phyloP scores from a whole-genome alignment of 345 rosid species.

The Pistacia atlantica region DNA sequence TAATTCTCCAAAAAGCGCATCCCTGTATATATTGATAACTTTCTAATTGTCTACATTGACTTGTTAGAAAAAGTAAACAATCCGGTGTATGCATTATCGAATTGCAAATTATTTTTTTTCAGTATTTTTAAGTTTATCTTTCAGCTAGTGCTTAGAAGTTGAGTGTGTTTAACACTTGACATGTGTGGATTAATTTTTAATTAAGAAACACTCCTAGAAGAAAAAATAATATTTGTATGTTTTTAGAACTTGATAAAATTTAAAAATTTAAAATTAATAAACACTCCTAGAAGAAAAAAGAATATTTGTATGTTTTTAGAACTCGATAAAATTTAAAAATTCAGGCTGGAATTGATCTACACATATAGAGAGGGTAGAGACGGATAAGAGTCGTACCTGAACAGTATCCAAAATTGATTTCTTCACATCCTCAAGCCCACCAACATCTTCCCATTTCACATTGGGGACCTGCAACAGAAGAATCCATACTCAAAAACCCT shows the following conservation, averaged over 20 bases:
- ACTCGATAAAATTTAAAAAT: conserved; percentile 4
- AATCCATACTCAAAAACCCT: conserved; percentile 17
- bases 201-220: neutral
- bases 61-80: no score
- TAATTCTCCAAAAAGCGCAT: no score
- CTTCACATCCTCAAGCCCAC: conserved; percentile 97
- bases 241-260: neutral
- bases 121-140: no score
- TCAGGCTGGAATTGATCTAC: neutral
- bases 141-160: no score
- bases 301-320: neutral
- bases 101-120: no score
- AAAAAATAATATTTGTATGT: neutral
- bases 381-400: conserved; percentile 48
- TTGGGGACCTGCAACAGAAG: conserved; percentile 64
- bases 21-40: no score
- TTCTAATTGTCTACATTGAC: no score
- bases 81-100: no score
- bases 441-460: conserved; percentile 98
- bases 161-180: no score
- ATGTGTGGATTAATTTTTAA: neutral
- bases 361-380: conserved; percentile 1
- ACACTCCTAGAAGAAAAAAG: neutral
- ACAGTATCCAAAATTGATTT: conserved; percentile 92
- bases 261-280: neutral